Percentiles rank a stretch among this genome's conserved stretches.
These are phyloP conservation scores for Xylaria palmicola DNA, from an alignment of 495 filamentous ascomycete genomes.

Conservation along the genomic window DNA sequence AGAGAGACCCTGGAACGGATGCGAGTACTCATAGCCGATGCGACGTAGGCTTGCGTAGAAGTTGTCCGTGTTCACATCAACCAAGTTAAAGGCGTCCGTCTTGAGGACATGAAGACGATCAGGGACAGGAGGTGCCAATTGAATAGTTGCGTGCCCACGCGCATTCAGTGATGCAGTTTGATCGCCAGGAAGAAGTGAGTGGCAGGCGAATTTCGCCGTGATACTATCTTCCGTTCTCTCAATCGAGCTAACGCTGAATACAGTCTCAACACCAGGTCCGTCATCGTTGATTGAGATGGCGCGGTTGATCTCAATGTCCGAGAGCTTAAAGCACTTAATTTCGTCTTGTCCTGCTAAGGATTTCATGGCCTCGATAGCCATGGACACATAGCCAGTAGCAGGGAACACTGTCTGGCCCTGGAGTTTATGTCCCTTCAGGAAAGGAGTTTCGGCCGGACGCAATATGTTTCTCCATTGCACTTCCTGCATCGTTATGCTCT, in stretches of 20 bases:
- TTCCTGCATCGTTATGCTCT: constrained; percentile 15
- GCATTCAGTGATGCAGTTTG: background rate
- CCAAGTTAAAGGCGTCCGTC: background rate
- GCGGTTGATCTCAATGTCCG: constrained; percentile 11
- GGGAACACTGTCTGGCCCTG: constrained; percentile 33
- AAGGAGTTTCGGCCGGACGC: constrained; percentile 31
- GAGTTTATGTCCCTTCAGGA: constrained; percentile 37
- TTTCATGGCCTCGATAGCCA: constrained; percentile 40
- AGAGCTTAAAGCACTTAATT: constrained; percentile 11
- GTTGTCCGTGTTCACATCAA: background rate
- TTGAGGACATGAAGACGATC: background rate
- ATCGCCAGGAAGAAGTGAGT: background rate
- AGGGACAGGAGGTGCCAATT: background rate
- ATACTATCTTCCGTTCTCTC: background rate
- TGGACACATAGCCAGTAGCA: constrained; percentile 37
- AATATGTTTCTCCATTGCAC: constrained; percentile 35
- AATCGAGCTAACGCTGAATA: constrained; percentile 12
- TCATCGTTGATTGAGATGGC: constrained; percentile 18
- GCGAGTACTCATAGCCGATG: background rate
- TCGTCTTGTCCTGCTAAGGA: background rate
- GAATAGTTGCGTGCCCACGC: background rate
- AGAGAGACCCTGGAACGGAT: background rate
- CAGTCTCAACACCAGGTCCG: constrained; percentile 11
- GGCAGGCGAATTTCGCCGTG: constrained; percentile 8
- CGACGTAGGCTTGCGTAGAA: background rate